Conservation (phyloP, 2,329 filamentous ascomycete species). For the Botrytis pseudocinerea region DNA sequence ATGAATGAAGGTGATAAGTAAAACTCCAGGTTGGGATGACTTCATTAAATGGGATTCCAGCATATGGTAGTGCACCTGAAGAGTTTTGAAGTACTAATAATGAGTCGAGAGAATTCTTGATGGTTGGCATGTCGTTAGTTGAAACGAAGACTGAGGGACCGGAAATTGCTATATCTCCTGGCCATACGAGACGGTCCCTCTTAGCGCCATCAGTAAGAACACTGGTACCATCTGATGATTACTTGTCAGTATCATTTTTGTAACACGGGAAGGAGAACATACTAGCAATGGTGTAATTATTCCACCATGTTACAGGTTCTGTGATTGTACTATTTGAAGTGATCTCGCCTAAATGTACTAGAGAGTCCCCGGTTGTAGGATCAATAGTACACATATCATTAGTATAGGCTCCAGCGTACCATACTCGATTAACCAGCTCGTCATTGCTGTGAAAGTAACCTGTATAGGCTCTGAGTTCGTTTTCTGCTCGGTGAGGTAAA, state of each 20-base stretch:
- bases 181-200: conserved; percentile 60
- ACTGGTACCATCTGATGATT: conserved; percentile 32
- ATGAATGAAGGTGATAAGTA: conserved; percentile 60
- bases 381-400: conserved; percentile 33
- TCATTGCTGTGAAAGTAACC: conserved; percentile 55
- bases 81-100: conserved; percentile 32
- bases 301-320: conserved; percentile 13
- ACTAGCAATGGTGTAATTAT: conserved; percentile 20
- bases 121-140: conserved; percentile 53
- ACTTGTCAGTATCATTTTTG: conserved; percentile 37
- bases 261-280: background rate
- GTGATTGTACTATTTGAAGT: background rate
- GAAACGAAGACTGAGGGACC: conserved; percentile 55
- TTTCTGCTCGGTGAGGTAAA: conserved; percentile 40
- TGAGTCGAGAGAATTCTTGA: conserved; percentile 50
- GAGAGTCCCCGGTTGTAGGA: conserved; percentile 39
- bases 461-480: conserved; percentile 46
- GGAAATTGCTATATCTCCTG: conserved; percentile 61
- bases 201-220: conserved; percentile 55
- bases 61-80: conserved; percentile 21
- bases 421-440: conserved; percentile 53
- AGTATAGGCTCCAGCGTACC: conserved; percentile 51
- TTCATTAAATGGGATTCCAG: conserved; percentile 49
- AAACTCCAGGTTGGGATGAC: conserved; percentile 45
- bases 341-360: conserved; percentile 21